Evolutionary conservation across 2,329 filamentous ascomycete genomes (phyloP).

Genomic region (Aotearoamyces nothofagi): DNA sequence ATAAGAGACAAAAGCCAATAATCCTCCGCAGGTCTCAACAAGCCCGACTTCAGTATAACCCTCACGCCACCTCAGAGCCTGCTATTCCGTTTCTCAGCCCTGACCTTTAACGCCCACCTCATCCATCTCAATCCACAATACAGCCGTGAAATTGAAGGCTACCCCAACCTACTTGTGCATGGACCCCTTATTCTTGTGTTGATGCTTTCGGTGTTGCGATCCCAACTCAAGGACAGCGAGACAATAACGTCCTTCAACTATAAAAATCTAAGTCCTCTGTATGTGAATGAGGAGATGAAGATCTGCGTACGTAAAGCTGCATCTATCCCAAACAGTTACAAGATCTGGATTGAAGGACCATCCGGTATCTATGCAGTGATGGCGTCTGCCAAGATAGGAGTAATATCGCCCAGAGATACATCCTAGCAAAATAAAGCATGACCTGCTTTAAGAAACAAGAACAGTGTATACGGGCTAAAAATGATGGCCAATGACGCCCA

Average conservation of each 20-base stretch:
- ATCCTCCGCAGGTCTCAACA: slow-evolving; percentile 7
- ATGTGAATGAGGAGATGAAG: slow-evolving; percentile 53
- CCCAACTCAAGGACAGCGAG: slow-evolving; percentile 25
- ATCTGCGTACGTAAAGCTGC: slow-evolving; percentile 46
- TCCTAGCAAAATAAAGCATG: too few species aligned
- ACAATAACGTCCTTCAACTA: slow-evolving; percentile 51
- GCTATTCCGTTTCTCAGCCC: slow-evolving; percentile 79
- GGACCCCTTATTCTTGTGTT: slow-evolving; percentile 70
- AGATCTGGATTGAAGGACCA: slow-evolving; percentile 49
- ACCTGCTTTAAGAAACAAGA: too few species aligned
- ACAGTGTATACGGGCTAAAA: too few species aligned
- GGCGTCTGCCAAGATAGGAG: too few species aligned
- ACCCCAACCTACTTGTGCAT: slow-evolving; percentile 66
- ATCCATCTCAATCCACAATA: slow-evolving; percentile 75
- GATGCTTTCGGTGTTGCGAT: slow-evolving; percentile 52
- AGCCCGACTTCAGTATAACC: slow-evolving; percentile 36
- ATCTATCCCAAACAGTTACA: slow-evolving; percentile 28
- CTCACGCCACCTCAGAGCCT: slow-evolving; percentile 54
- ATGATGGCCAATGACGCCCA: too few species aligned
- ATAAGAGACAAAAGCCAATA: too few species aligned
- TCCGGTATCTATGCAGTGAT: slow-evolving; percentile 49
- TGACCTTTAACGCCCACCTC: slow-evolving; percentile 82
- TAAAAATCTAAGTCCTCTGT: slow-evolving; percentile 68
- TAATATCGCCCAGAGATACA: too few species aligned
- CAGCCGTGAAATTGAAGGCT: slow-evolving; percentile 55